Evolutionary conservation across 225 moss, liverwort and hornwort species (phyloP).

Genomic region (Antitrichia curtipendula): DNA sequence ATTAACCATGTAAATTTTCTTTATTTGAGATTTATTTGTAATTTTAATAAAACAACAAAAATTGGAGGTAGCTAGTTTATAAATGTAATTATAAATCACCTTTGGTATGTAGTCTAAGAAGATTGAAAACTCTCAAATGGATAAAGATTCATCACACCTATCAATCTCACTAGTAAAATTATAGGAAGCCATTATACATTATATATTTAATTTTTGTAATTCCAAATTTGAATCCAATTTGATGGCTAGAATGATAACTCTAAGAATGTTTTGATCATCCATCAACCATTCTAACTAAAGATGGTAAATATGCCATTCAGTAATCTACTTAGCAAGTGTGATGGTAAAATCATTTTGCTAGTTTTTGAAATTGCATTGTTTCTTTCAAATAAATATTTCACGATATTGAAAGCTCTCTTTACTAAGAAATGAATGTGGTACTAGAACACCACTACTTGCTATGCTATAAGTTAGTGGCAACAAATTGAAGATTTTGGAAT

Average conservation of each 20-base stretch:
- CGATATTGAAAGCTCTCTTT: neutral
- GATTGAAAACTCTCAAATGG: neutral
- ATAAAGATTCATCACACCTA: neutral
- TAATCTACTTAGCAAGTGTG: neutral
- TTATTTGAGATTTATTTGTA: neutral
- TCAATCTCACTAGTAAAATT: no score
- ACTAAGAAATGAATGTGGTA: neutral
- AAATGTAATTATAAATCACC: neutral
- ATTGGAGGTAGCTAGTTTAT: no score
- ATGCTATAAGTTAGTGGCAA: neutral
- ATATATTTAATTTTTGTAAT: neutral
- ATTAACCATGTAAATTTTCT: neutral
- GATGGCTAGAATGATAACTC: neutral
- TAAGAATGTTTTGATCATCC: neutral
- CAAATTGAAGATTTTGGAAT: neutral
- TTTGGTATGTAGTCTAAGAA: neutral
- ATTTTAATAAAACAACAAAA: neutral
- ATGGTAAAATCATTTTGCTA: neutral
- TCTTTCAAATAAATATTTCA: neutral
- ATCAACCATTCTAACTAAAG: neutral
- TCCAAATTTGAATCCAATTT: neutral
- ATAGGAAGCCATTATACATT: neutral
- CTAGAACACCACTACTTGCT: accelerated
- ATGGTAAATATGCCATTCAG: neutral
- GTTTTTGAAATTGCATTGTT: neutral